Conservation (phyloP, 176 grass and related monocot genomes). For the Rhynchospora tenuis region DNA sequence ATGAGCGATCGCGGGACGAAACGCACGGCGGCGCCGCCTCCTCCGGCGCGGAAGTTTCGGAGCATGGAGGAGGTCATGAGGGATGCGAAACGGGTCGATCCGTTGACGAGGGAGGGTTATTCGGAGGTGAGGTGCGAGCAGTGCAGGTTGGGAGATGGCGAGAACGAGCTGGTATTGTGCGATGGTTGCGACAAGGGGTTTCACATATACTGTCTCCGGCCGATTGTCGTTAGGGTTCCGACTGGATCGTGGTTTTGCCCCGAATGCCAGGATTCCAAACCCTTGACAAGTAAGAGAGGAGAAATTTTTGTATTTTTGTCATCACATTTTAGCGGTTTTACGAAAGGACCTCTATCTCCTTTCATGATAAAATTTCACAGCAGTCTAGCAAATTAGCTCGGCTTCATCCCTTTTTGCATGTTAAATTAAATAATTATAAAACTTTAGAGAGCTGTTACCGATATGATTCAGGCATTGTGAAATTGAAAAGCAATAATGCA, state of each 20-base stretch:
- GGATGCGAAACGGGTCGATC: conserved; percentile 28
- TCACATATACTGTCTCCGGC: conserved; percentile 79
- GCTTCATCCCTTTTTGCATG: background rate
- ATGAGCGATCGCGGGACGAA: conserved; percentile 39
- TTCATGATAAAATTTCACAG: background rate
- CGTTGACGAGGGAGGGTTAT: conserved; percentile 22
- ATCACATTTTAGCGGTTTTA: background rate
- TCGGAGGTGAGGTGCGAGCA: conserved; percentile 41
- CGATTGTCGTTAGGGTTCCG: conserved; percentile 72
- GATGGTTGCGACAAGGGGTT: conserved; percentile 68
- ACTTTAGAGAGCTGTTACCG: background rate
- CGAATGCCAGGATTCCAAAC: conserved; percentile 34
- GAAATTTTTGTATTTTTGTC: background rate
- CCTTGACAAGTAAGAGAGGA: conserved; percentile 35
- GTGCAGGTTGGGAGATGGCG: conserved; percentile 74
- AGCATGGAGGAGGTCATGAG: conserved; percentile 66
- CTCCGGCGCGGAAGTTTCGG: conserved; percentile 45
- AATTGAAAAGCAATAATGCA: background rate
- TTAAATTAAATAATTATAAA: background rate
- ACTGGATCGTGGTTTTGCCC: conserved; percentile 68
- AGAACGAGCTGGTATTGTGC: conserved; percentile 76
- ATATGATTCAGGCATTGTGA: background rate
- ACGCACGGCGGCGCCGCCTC: conserved; percentile 64
- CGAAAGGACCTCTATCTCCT: background rate
- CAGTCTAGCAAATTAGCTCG: conserved; percentile 1